These are phyloP conservation scores for Pythium aquatile DNA, from an alignment of 352 stramenopile species.

Conservation along the genomic window DNA sequence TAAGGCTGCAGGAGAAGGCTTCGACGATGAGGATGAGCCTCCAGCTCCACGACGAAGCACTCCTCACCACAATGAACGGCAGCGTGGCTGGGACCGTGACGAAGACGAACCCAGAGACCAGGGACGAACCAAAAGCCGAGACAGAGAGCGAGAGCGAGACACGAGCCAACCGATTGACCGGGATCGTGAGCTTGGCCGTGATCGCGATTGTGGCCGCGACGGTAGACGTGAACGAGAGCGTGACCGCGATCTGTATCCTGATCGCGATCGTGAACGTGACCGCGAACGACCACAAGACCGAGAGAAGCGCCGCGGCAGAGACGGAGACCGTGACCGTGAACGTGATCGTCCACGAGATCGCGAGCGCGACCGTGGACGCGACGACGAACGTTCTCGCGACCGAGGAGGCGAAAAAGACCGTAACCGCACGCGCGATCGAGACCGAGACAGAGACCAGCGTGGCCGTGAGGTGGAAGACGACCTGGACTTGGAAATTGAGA, in stretches of 20 bases:
- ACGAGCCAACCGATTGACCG: no score
- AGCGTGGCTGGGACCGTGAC: constrained; percentile 24
- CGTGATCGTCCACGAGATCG: constrained; percentile 12
- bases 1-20: constrained; percentile 3
- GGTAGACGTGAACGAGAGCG: no score
- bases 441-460: no score
- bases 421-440: background rate
- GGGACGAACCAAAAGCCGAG: background rate
- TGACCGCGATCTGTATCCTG: no score
- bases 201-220: no score
- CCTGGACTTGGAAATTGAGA: background rate
- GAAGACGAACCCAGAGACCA: constrained; percentile 8
- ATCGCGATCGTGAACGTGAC: no score
- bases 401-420: background rate
- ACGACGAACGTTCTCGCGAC: constrained; percentile 1
- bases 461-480: background rate
- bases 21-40: constrained; percentile 16
- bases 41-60: constrained; percentile 15
- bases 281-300: no score
- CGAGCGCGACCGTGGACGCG: constrained; percentile 12
- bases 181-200: no score
- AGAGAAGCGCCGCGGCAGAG: no score
- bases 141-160: background rate
- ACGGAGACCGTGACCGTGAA: no score
- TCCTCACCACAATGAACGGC: constrained; percentile 24